phyloP scores from a whole-genome alignment of 2,329 filamentous ascomycete species.

The Colletotrichum eleusines region DNA sequence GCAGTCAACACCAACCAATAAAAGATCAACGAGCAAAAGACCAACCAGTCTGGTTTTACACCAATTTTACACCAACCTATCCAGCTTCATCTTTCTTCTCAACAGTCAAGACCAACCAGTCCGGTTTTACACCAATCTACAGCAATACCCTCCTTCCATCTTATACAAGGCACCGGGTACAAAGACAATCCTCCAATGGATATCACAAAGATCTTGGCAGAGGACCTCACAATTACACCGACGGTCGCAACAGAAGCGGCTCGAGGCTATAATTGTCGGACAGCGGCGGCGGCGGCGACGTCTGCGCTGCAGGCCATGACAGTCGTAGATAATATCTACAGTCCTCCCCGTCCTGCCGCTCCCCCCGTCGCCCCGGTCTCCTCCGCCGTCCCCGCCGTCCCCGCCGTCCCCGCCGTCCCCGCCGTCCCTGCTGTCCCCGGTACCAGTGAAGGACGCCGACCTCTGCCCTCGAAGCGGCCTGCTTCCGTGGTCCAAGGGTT shows the following conservation, averaged over 20 bases:
- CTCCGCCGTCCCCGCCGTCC: neutral
- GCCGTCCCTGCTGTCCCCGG: neutral
- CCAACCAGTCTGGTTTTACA: too few species aligned
- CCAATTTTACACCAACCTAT: too few species aligned
- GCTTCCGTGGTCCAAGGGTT: too few species aligned
- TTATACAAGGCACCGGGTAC: neutral
- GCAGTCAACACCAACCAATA: neutral
- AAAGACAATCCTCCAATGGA: neutral
- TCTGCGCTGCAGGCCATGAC: too few species aligned
- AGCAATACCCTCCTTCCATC: too few species aligned
- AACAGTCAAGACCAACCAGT: too few species aligned
- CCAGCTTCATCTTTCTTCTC: too few species aligned
- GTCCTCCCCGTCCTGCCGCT: neutral
- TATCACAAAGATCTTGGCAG: neutral
- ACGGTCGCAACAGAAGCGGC: neutral
- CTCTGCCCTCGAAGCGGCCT: too few species aligned
- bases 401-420: neutral
- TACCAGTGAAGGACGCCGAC: too few species aligned
- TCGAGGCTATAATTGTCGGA: neutral
- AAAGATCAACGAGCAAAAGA: neutral
- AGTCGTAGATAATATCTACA: neutral
- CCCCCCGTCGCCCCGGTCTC: neutral
- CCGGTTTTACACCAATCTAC: too few species aligned
- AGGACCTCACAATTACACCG: neutral
- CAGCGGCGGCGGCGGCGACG: neutral